Conservation (phyloP, 129 eudicot genomes). For the Saussurea involucrata region DNA sequence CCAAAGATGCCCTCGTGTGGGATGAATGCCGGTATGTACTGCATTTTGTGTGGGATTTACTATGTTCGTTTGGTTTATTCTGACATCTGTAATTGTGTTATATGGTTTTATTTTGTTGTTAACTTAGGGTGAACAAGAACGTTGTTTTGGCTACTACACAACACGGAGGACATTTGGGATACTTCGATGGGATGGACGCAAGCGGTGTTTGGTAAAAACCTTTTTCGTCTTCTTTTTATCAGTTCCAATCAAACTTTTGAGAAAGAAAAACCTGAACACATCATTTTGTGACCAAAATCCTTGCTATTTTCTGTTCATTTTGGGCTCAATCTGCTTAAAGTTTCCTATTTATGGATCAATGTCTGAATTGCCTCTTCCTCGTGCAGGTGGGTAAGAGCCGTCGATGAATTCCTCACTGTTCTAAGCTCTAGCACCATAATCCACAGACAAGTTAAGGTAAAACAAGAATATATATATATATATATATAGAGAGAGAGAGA, state of each 20-base stretch:
- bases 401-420: slow-evolving; percentile 61
- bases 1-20: slow-evolving; percentile 91
- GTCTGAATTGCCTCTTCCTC: not conserved
- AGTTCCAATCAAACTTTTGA: no score
- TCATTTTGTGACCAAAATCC: not conserved
- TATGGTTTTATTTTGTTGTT: slow-evolving; percentile 10
- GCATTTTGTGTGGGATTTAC: not conserved
- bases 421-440: slow-evolving; percentile 65
- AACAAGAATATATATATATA: not conserved
- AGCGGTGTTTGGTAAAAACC: slow-evolving; percentile 66
- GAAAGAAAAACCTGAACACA: no score
- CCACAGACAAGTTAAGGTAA: slow-evolving; percentile 57
- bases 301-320: no score
- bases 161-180: slow-evolving; percentile 98
- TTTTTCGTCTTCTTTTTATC: not conserved
- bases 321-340: no score
- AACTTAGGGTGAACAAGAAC: slow-evolving; percentile 60
- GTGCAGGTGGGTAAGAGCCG: slow-evolving; percentile 96
- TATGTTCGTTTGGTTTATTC: not conserved
- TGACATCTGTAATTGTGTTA: not conserved
- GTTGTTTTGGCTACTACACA: slow-evolving; percentile 75
- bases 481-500: no score
- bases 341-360: not conserved
- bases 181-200: slow-evolving; percentile 78
- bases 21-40: slow-evolving; percentile 87